Percentiles rank a stretch among this genome's conserved stretches.
phyloP scores from a whole-genome alignment of 1,139 yeast species.

The Citeromyces siamensis region DNA sequence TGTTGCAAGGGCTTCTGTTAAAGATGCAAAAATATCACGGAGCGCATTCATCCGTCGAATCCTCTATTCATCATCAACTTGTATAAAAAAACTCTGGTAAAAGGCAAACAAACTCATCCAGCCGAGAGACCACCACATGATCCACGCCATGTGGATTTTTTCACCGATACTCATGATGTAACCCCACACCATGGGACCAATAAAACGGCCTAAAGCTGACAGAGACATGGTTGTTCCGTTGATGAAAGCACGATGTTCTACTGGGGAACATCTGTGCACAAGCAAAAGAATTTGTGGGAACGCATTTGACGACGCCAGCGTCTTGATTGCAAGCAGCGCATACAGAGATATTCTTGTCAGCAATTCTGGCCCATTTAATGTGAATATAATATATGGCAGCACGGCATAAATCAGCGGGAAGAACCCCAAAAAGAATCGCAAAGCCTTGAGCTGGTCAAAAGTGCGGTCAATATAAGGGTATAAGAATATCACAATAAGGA shows the following conservation, averaged over 20 bases:
- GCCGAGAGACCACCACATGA: constrained; percentile 36
- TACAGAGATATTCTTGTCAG: constrained; percentile 9
- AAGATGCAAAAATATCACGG: too few species aligned
- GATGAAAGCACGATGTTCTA: constrained; percentile 35
- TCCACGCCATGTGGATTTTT: constrained; percentile 27
- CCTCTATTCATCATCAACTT: neutral
- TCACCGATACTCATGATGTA: constrained; percentile 37
- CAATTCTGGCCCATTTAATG: constrained; percentile 13
- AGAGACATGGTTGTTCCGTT: constrained; percentile 37
- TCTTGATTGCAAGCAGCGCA: constrained; percentile 18
- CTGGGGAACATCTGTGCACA: constrained; percentile 34
- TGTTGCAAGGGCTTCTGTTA: too few species aligned
- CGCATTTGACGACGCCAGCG: constrained; percentile 22
- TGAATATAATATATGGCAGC: constrained; percentile 38
- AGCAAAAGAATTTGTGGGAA: constrained; percentile 31
- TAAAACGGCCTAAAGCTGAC: constrained; percentile 40
- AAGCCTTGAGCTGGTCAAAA: constrained; percentile 32
- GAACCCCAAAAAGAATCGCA: constrained; percentile 24
- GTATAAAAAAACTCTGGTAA: constrained; percentile 1
- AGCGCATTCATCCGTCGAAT: too few species aligned
- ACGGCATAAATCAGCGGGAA: constrained; percentile 36
- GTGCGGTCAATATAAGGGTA: constrained; percentile 45
- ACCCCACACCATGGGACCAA: constrained; percentile 53
- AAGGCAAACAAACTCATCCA: neutral
- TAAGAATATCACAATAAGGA: constrained; percentile 33